Conservation (phyloP, 1,139 yeast species). For the Pichia sp. region DNA sequence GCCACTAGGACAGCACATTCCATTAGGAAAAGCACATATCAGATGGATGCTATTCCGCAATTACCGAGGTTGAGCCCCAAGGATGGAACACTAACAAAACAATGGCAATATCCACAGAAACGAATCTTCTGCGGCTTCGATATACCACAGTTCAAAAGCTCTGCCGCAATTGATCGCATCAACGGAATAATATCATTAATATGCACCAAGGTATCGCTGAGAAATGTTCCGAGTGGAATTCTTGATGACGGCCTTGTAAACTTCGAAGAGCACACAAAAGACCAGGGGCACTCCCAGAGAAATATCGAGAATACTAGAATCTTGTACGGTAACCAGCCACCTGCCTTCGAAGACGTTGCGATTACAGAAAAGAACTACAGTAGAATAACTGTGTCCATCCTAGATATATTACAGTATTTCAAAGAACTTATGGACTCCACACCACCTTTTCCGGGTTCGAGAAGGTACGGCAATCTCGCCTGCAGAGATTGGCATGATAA, state of each 20-base stretch:
- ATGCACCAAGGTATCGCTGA: conserved; percentile 21
- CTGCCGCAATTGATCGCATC: conserved; percentile 22
- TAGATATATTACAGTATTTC: conserved; percentile 29
- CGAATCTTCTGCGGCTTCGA: conserved; percentile 22
- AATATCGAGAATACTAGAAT: too few species aligned
- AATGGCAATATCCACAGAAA: conserved; percentile 24
- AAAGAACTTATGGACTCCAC: conserved; percentile 44
- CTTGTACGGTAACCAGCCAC: too few species aligned
- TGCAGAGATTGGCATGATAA: conserved; percentile 72
- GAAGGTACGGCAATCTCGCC: conserved; percentile 84
- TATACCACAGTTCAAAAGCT: conserved; percentile 22
- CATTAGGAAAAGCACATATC: too few species aligned
- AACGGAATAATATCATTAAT: conserved; percentile 19
- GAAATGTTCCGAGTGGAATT: conserved; percentile 22
- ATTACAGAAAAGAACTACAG: not conserved
- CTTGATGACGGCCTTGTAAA: too few species aligned
- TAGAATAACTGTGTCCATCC: conserved; percentile 7
- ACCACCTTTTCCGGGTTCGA: conserved; percentile 66
- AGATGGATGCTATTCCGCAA: too few species aligned
- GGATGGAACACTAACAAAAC: not conserved
- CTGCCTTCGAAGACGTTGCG: conserved; percentile 1
- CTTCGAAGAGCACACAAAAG: too few species aligned
- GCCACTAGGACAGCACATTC: too few species aligned
- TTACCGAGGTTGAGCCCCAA: too few species aligned
- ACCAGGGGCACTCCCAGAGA: too few species aligned